Evolutionary conservation across 108 stramenopile genomes (phyloP), one percentile per base, ranked within the genome.

Genomic region (Cyclotella atomus): DNA sequence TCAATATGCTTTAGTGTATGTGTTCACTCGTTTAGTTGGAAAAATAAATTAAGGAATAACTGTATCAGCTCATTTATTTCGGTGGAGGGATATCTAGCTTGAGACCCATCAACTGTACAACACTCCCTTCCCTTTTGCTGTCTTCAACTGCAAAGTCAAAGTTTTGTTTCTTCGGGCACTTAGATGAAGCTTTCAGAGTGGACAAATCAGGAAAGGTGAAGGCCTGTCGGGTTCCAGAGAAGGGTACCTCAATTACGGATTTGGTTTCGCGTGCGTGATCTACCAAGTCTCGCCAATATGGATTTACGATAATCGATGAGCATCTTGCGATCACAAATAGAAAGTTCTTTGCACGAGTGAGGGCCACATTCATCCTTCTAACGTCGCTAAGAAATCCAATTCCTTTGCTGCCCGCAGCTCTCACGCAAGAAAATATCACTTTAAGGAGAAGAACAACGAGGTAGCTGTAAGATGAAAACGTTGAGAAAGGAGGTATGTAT

Each of bases 311-410:
- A 73, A 95, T 92, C 0, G 83, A 86, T 62, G 84, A 60, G 56
- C 89, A 90, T 14, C 88, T 73, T 10, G 92, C 92, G 67, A 95
- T 90, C n/a, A 95, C 83, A 68, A 95, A 91, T 16, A 95, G 66
- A 61, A 93, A 91, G 55, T 89, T 70, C 47, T 93, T 95, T 21
- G 98, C 97, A n/a, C 99, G 89, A 15, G 99, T 99, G 73, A 99
- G 79, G 20, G 98, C 98, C 1, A 99, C 99, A 69, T 99, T 99
- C 91, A 99, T 96, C 20, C 99, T 89, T 47, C 98, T 78, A 1
- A 97, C 97, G 82, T 99, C 99, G 57, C 87, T 86, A 24, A 99
- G 82, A 82, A 99, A 99, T 1, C 99, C 99, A 71, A 99, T 87
- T 35, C 97, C 89, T 32, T 87, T 88, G 64, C 90, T 93, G 5